Conservation (phyloP, 768 basidiomycete genomes). For the Russula earlei region DNA sequence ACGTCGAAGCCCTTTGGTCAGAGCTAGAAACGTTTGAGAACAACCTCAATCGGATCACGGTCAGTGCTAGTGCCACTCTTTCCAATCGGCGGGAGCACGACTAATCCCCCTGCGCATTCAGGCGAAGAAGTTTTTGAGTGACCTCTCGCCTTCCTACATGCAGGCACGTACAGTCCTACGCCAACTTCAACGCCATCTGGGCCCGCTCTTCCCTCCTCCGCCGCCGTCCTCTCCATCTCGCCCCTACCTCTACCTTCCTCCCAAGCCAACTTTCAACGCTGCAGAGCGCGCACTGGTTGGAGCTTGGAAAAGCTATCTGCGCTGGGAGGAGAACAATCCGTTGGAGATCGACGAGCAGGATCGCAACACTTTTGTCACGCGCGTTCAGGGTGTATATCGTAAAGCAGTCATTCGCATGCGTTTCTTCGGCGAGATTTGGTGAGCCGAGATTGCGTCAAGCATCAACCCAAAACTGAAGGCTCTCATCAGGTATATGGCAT, state of each 20-base stretch:
- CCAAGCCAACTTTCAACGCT: constrained; percentile 61
- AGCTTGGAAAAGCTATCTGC: constrained; percentile 85
- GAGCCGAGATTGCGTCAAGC: constrained; percentile 18
- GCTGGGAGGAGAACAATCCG: constrained; percentile 94
- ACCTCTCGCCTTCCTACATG: constrained; percentile 90
- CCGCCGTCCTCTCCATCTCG: constrained; percentile 35
- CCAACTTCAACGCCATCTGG: constrained; percentile 63
- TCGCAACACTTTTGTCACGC: constrained; percentile 47
- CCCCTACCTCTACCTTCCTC: constrained; percentile 50
- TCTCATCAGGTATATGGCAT: constrained; percentile 75
- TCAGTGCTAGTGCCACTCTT: constrained; percentile 20
- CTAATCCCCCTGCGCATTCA: constrained; percentile 21
- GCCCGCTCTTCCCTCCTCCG: constrained; percentile 45
- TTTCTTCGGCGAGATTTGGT: constrained; percentile 95
- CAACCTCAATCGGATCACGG: constrained; percentile 78
- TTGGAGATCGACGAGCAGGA: constrained; percentile 87
- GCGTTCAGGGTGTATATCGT: constrained; percentile 76
- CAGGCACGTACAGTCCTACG: constrained; percentile 86
- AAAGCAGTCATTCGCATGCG: constrained; percentile 89
- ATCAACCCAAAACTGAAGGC: not conserved
- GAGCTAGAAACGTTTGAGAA: constrained; percentile 91
- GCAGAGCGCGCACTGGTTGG: constrained; percentile 68
- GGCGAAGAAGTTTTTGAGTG: constrained; percentile 94
- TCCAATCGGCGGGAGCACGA: not conserved
- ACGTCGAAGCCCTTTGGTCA: constrained; percentile 87